These are phyloP conservation scores for Cinchona pubescens DNA, from an alignment of 257 asterid species.

Conservation along the genomic window DNA sequence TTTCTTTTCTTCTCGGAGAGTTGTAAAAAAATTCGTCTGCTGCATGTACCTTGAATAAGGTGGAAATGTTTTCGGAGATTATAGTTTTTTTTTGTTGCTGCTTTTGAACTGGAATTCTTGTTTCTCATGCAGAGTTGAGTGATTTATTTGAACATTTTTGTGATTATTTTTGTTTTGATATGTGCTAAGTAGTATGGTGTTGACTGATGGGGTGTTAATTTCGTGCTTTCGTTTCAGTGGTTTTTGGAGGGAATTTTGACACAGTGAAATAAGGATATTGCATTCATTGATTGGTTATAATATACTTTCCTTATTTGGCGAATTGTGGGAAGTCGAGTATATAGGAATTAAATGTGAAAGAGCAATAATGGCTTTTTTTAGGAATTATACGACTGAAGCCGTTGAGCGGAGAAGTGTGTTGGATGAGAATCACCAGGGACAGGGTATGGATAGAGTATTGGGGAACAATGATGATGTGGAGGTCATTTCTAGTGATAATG, in stretches of 20 bases:
- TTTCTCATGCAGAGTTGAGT: not conserved
- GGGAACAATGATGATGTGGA: slow-evolving; percentile 55
- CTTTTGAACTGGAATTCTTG: not conserved
- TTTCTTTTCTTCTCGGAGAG: not conserved
- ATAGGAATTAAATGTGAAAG: slow-evolving; percentile 35
- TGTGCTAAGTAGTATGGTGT: not conserved
- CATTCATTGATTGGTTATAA: slow-evolving; percentile 24
- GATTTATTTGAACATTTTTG: not conserved
- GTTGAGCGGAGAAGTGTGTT: slow-evolving; percentile 35
- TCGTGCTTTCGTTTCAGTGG: slow-evolving; percentile 32
- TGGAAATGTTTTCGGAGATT: not conserved
- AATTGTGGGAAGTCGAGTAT: slow-evolving; percentile 6
- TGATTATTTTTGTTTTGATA: not conserved
- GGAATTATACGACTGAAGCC: slow-evolving; percentile 53
- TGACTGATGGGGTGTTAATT: slow-evolving; percentile 1
- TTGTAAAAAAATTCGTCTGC: not conserved
- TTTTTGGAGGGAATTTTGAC: slow-evolving; percentile 43
- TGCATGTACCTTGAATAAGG: not conserved
- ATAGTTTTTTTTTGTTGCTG: not conserved
- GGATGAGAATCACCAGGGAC: slow-evolving; percentile 49
- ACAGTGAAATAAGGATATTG: slow-evolving; percentile 9
- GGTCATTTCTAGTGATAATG: slow-evolving; percentile 43
- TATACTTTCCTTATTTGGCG: slow-evolving; percentile 21
- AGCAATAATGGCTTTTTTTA: slow-evolving; percentile 55
- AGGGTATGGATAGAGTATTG: slow-evolving; percentile 37